These are phyloP conservation scores for Rheum nobile DNA, from an alignment of 148 eudicot species.

Conservation along the genomic window DNA sequence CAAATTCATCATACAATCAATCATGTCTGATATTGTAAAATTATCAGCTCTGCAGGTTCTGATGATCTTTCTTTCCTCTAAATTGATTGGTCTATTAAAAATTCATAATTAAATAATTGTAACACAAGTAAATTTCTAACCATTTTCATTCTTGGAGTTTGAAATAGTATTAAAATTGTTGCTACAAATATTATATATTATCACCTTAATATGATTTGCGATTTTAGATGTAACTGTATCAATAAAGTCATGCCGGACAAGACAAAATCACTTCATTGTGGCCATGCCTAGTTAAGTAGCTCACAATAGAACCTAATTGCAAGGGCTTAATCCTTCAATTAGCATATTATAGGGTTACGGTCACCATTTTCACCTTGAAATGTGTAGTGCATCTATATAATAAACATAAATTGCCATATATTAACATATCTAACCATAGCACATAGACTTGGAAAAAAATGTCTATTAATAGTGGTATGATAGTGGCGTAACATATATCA, in stretches of 20 bases:
- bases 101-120: not conserved
- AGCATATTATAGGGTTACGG: not conserved
- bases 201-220: not conserved
- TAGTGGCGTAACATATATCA: not conserved
- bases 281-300: not conserved
- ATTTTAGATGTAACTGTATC: not conserved
- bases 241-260: conserved; percentile 7
- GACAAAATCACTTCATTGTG: not conserved
- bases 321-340: not conserved
- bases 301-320: not conserved
- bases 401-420: not conserved
- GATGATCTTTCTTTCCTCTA: not conserved
- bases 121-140: not conserved
- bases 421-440: not conserved
- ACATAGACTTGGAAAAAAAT: not conserved
- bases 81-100: not conserved
- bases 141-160: not conserved
- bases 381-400: not conserved
- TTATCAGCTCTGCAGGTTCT: not conserved
- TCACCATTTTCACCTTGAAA: not conserved
- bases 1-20: not conserved
- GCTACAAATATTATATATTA: not conserved
- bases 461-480: not conserved
- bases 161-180: not conserved
- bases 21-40: not conserved